Conservation (phyloP, 768 basidiomycete genomes). For the Podaxis sp. region DNA sequence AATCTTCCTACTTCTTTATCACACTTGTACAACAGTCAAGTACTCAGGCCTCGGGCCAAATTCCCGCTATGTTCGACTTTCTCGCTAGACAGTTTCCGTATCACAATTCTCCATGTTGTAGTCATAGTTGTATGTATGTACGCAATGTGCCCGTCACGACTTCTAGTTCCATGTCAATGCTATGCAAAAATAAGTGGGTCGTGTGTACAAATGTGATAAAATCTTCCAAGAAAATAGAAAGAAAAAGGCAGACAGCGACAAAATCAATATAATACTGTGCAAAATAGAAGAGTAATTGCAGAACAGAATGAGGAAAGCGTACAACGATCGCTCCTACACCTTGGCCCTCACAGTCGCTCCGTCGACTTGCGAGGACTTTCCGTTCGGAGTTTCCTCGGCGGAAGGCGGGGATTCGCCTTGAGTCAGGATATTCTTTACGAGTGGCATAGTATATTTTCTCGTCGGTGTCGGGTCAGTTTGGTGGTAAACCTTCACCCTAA, state of each 20-base stretch:
- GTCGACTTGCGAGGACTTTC: not conserved
- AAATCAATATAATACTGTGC: too few relatives aligned
- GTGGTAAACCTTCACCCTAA: constrained; percentile 53
- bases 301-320: too few relatives aligned
- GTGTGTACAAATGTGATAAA: not conserved
- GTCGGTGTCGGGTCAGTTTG: constrained; percentile 64
- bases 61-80: not conserved
- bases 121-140: not conserved
- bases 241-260: not conserved
- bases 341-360: not conserved
- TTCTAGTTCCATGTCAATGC: not conserved
- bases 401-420: constrained; percentile 2
- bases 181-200: not conserved
- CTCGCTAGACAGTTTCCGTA: not conserved
- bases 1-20: constrained; percentile 1
- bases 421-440: constrained; percentile 62
- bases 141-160: not conserved
- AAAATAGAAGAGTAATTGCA: too few relatives aligned
- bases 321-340: not conserved
- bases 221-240: not conserved
- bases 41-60: not conserved
- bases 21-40: constrained; percentile 2
- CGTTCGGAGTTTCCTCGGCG: not conserved
- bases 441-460: constrained; percentile 65
- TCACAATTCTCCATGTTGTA: not conserved